These are phyloP conservation scores for Dichomitus squalens DNA, from an alignment of 1,284 basidiomycete species.

Conservation along the genomic window DNA sequence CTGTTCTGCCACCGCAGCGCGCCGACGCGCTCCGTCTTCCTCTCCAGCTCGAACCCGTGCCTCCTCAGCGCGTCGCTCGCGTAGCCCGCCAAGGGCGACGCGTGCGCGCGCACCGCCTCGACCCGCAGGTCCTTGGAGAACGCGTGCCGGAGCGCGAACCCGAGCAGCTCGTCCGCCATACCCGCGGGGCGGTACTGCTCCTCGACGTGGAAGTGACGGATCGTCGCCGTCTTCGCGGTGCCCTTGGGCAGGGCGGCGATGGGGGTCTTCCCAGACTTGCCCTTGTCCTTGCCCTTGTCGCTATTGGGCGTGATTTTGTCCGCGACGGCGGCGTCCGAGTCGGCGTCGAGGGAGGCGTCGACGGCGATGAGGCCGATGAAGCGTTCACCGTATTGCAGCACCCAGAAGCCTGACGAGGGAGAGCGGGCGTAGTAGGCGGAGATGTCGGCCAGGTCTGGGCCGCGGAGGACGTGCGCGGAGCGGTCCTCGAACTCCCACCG, in stretches of 20 bases:
- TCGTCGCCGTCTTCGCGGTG: conserved; percentile 54
- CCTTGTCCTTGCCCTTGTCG: too few species aligned
- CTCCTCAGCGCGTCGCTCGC: conserved; percentile 46
- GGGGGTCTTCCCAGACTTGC: conserved; percentile 20
- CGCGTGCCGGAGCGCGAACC: conserved; percentile 56
- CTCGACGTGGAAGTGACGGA: conserved; percentile 79
- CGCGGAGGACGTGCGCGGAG: conserved; percentile 54
- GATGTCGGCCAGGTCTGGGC: conserved; percentile 59
- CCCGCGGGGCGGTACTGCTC: conserved; percentile 57
- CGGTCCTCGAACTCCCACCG: conserved; percentile 66
- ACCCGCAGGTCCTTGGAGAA: conserved; percentile 50
- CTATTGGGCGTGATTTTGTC: conserved; percentile 7
- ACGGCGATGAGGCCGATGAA: conserved; percentile 73
- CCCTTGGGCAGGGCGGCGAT: conserved; percentile 30
- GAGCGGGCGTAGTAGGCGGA: conserved; percentile 60
- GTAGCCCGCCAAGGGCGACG: conserved; percentile 57
- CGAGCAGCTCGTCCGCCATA: conserved; percentile 69
- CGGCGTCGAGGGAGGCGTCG: conserved; percentile 54
- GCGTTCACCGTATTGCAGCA: conserved; percentile 61
- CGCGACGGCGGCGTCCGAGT: conserved; percentile 32
- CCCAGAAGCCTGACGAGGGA: conserved; percentile 65
- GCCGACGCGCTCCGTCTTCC: conserved; percentile 47
- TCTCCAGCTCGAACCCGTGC: conserved; percentile 54
- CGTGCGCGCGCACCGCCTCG: conserved; percentile 46
- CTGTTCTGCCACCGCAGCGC: conserved; percentile 55